Conservation (phyloP, 2,329 filamentous ascomycete species). For the Lasiodiplodia sp. region DNA sequence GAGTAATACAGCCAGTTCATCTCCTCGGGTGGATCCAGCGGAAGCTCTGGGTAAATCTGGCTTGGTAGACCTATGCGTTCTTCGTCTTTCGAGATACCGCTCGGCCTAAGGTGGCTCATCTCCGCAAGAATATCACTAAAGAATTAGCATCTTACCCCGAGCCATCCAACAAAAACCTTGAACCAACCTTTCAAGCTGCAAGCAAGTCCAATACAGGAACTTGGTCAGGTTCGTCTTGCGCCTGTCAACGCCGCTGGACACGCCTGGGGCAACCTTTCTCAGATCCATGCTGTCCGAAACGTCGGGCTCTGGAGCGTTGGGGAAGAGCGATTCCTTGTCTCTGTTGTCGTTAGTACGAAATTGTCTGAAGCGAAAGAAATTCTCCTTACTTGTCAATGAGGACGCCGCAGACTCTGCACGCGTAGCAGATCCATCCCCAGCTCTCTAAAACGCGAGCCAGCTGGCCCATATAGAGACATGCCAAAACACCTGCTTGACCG, state of each 20-base stretch:
- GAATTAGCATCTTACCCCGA: not conserved
- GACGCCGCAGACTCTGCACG: slow-evolving; percentile 69
- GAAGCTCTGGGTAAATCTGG: slow-evolving; percentile 51
- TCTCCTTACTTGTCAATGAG: slow-evolving; percentile 72
- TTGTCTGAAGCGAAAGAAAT: not conserved
- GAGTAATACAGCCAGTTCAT: slow-evolving; percentile 64
- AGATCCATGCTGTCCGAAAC: slow-evolving; percentile 22
- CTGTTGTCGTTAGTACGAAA: slow-evolving; percentile 10
- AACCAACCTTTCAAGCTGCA: slow-evolving; percentile 84
- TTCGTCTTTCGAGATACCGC: slow-evolving; percentile 66
- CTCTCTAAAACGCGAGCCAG: slow-evolving; percentile 87
- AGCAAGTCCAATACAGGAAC: slow-evolving; percentile 88
- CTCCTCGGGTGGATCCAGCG: slow-evolving; percentile 42
- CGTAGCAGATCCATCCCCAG: slow-evolving; percentile 72
- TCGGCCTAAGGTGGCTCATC: slow-evolving; percentile 67
- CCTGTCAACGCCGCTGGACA: slow-evolving; percentile 18
- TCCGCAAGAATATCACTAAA: slow-evolving; percentile 88
- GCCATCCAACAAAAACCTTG: not conserved
- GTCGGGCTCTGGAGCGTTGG: slow-evolving; percentile 13
- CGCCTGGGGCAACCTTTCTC: slow-evolving; percentile 23
- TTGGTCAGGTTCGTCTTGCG: slow-evolving; percentile 50
- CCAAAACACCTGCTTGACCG: slow-evolving; percentile 84
- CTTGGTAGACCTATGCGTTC: slow-evolving; percentile 72
- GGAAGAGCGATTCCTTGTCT: slow-evolving; percentile 23
- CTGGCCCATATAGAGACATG: slow-evolving; percentile 88